phyloP scores from a whole-genome alignment of 208 protist genomes.

The Crithidia fasciculata region DNA sequence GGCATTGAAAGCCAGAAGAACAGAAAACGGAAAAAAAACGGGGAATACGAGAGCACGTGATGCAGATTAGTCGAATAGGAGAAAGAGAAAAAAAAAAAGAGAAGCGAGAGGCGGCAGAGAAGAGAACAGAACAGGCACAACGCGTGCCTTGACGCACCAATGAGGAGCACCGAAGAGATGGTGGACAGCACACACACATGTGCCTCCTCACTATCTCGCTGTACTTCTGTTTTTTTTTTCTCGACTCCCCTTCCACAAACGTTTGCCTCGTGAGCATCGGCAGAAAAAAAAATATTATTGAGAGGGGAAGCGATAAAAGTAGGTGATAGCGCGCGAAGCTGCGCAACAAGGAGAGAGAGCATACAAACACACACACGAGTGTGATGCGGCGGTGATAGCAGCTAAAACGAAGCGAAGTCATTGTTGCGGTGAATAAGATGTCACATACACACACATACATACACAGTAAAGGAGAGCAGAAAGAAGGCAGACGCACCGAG shows the following conservation, averaged over 20 bases:
- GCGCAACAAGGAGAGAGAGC: not conserved
- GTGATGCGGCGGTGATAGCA: not conserved
- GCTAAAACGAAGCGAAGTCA: not conserved
- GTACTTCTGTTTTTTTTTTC: too few species aligned
- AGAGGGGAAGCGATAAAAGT: not conserved
- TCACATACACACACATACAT: too few species aligned
- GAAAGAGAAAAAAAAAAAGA: not conserved
- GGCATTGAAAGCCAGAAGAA: too few species aligned
- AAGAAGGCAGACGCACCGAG: too few species aligned
- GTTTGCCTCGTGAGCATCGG: too few species aligned
- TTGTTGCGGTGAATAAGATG: too few species aligned
- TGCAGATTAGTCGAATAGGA: not conserved
- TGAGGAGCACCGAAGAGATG: too few species aligned
- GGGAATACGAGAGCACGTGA: not conserved
- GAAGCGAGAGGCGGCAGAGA: not conserved
- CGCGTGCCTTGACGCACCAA: not conserved
- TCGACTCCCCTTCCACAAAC: too few species aligned
- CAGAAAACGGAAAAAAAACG: not conserved
- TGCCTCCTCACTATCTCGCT: too few species aligned
- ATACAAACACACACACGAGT: not conserved
- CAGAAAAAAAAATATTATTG: not conserved
- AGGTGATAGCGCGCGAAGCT: not conserved
- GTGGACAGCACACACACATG: too few species aligned
- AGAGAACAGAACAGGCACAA: not conserved
- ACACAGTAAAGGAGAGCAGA: too few species aligned